Base-by-base conservation (phyloP, 2,329 filamentous ascomycete genomes). In the Trichoderma pleuroti region DNA sequence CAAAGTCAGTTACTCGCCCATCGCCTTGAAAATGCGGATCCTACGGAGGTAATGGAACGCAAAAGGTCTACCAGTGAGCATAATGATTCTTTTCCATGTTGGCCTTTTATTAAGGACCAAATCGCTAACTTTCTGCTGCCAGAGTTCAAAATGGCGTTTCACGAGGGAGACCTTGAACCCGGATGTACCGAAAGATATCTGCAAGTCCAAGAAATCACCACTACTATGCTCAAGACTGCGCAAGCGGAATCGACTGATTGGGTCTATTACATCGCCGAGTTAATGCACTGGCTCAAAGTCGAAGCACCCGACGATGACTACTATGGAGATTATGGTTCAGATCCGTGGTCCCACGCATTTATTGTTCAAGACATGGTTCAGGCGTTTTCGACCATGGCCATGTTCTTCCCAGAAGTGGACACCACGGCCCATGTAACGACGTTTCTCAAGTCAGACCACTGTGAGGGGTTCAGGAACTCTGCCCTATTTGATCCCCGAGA, bases 91-190 rank as follows among this genome's bases (percentile, higher is more conserved):
- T 0, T 49, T 26, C 14, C 28, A 26, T 8, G 6, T 3, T 14
- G 5, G 46, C 5, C 9, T 5, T 26, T 9, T 18, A 1, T 56
- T 4, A 8, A 16, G 39, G 9, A 28, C 1, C 7, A 24, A 18
- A 12, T 52, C 14, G 32, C 42, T 69, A 14, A 69, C 21, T 36
- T 5, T n/a, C 5, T 21, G 11, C 10, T 28, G 5, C 2, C n/a
- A 69, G 66, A 34, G 11, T 78, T 77, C 16, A 78, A 78, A 32
- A 71, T 76, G 14, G 71, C 77, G 1, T 75, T 78, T 21, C 77
- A 78, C 18, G 72, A 64, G 0, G 77, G 72, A 21, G 77, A 78
- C 26, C 73, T 78, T 1, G 76, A 78, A 12, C 76, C 76, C 16
- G 76, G 72, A 2, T 70, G 67, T 11, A 76, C 69, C 12, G 54